These are phyloP conservation scores for Boletales sp. DNA, from an alignment of 768 basidiomycete species.

Conservation along the genomic window DNA sequence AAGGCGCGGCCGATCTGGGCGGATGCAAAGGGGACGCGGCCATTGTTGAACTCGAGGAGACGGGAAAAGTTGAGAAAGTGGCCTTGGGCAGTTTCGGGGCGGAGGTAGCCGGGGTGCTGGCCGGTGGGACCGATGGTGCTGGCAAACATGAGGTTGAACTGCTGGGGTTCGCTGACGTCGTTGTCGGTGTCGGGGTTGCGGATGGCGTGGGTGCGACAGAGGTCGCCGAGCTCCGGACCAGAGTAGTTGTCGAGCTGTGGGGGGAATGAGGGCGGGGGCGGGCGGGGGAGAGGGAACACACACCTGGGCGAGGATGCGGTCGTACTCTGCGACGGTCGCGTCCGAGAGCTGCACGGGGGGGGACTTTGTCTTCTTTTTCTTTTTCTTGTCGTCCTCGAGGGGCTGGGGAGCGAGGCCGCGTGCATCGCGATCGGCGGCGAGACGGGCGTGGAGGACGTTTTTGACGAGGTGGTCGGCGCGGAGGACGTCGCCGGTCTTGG, in stretches of 20 bases:
- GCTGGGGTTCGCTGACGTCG: constrained; percentile 86
- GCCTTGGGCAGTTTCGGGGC: constrained; percentile 97
- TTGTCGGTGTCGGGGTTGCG: constrained; percentile 91
- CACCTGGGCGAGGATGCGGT: constrained; percentile 84
- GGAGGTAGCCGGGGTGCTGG: constrained; percentile 92
- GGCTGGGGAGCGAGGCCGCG: constrained; percentile 66
- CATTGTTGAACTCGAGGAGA: constrained; percentile 97
- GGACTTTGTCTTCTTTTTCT: constrained; percentile 69
- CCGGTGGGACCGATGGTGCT: constrained; percentile 97
- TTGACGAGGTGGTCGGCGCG: constrained; percentile 97
- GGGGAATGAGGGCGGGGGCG: not conserved
- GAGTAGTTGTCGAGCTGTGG: constrained; percentile 73
- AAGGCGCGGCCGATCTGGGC: constrained; percentile 96
- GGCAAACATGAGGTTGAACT: constrained; percentile 99
- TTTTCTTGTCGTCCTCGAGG: constrained; percentile 56
- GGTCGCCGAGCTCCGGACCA: constrained; percentile 83
- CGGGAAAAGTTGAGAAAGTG: constrained; percentile 99
- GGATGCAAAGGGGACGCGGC: constrained; percentile 92
- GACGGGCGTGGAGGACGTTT: constrained; percentile 82
- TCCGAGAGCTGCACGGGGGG: constrained; percentile 73
- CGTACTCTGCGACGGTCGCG: constrained; percentile 70
- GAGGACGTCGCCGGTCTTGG: constrained; percentile 92
- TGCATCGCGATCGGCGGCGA: constrained; percentile 90
- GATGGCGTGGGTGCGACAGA: constrained; percentile 78
- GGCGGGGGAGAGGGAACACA: constrained; percentile 19